phyloP scores from a whole-genome alignment of 192 early-diverging fungal species.

The Coemansia sp. region DNA sequence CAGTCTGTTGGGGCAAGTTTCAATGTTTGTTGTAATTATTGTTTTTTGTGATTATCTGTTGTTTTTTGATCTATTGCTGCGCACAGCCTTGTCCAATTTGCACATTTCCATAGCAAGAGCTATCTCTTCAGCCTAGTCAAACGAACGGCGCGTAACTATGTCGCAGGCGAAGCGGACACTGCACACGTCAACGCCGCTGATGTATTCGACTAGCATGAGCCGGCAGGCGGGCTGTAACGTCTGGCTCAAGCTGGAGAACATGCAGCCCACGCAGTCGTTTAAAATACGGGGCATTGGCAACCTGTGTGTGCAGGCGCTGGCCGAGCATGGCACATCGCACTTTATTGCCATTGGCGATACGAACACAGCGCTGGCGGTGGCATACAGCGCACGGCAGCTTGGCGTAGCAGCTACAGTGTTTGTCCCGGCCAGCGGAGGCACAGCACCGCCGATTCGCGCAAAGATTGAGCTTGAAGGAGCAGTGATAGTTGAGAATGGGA shows the following conservation, averaged over 20 bases:
- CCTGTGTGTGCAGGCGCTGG: constrained; percentile 55
- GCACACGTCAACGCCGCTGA: constrained; percentile 40
- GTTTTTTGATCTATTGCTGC: not conserved
- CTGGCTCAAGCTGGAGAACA: constrained; percentile 73
- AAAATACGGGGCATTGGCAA: constrained; percentile 70
- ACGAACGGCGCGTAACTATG: not conserved
- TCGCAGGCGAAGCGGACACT: constrained; percentile 4
- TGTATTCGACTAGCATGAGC: constrained; percentile 46
- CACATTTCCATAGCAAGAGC: not conserved
- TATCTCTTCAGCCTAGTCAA: not conserved
- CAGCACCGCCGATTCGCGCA: constrained; percentile 50
- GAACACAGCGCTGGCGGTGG: constrained; percentile 66
- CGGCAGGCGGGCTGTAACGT: constrained; percentile 57
- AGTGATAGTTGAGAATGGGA: constrained; percentile 26
- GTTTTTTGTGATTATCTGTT: not conserved
- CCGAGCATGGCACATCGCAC: constrained; percentile 48
- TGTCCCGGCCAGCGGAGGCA: constrained; percentile 51
- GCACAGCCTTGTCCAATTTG: not conserved
- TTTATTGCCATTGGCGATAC: constrained; percentile 61
- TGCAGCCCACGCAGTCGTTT: constrained; percentile 75
- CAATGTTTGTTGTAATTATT: not conserved
- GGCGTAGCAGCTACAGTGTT: constrained; percentile 57
- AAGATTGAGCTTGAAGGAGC: constrained; percentile 65
- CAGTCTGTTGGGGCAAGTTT: no score
- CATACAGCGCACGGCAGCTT: constrained; percentile 64